Base-by-base conservation (phyloP, 768 basidiomycete species). In the Suillus lakei region DNA sequence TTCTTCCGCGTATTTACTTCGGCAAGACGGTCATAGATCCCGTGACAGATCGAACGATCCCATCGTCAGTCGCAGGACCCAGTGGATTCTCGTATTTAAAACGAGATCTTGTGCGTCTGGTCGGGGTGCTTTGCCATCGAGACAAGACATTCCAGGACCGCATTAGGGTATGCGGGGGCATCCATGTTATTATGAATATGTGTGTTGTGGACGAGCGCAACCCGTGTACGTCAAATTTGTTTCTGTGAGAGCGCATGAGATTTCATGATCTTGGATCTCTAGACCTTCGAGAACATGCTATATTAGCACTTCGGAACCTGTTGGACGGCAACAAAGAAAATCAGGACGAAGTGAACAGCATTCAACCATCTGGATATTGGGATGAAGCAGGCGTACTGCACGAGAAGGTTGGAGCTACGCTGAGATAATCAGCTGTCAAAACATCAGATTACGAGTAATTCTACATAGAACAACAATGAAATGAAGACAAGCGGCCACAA, bases 151-250 rank as follows among this genome's bases (percentile, higher is more conserved):
- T 90, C 48, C 95, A 96, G 73, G 92, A 97, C 76, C 85, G 88
- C 10, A 83, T 90, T 46, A 84, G 95, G 58, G 76, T 76, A 41
- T 87, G 84, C 67, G 91, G 86, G 28, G 95, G 95, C 54, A 87
- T 98, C 65, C 84, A 89, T 60, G 85, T 94, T 54, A 84, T 97
- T 21, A 88, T 98, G 86, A 92, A 91, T 72, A 82, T 96, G 78
- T 96, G 95, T 76, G 92, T 93, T 21, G 81, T 95, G 32, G 96
- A 98, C 74, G 95, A 96, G 70, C 80, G 90, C 64, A 98, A 96
- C 77, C 96, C 96, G 44, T 96, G 96, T 97, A 75, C 78, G 95
- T 87, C 8, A 36, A 15, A 23, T 36, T n/a, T 54, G 18, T 30
- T 36, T 34, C 10, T 21, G 34, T 39, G 28, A 60, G 16, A 26